phyloP scores from a whole-genome alignment of 345 rosid genomes.

The Limnanthes douglasii region DNA sequence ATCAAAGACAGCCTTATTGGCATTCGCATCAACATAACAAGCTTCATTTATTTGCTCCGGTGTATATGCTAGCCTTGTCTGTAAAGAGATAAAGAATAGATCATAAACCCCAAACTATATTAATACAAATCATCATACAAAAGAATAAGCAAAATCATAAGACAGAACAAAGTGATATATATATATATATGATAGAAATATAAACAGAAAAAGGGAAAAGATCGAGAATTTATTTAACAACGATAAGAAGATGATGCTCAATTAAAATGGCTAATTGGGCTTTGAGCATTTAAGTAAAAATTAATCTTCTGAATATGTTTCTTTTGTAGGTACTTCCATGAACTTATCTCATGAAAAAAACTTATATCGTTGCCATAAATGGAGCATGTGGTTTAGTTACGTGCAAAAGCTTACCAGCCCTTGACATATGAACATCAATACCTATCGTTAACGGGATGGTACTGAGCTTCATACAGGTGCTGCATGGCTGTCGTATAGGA shows the following conservation, averaged over 20 bases:
- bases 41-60: slow-evolving; percentile 71
- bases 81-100: slow-evolving; percentile 3
- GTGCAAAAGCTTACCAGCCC: slow-evolving; percentile 2
- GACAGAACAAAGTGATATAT: too few species aligned
- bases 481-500: background rate
- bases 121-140: background rate
- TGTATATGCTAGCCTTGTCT: slow-evolving; percentile 62
- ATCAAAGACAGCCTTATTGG: slow-evolving; percentile 78
- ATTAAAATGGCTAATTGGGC: background rate
- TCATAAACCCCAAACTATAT: background rate
- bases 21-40: slow-evolving; percentile 45
- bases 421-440: slow-evolving; percentile 3
- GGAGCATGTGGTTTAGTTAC: slow-evolving; percentile 4
- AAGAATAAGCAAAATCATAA: background rate
- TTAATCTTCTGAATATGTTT: background rate
- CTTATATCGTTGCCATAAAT: too few species aligned
- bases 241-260: background rate
- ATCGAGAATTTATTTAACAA: too few species aligned
- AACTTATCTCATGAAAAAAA: too few species aligned
- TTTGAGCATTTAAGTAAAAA: background rate
- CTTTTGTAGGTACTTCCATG: too few species aligned
- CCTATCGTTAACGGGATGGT: background rate
- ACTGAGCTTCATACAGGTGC: background rate
- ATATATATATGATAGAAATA: too few species aligned
- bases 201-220: too few species aligned